Evolutionary conservation across 1,284 basidiomycete genomes (phyloP).

Genomic region (Stereum hirsutum): DNA sequence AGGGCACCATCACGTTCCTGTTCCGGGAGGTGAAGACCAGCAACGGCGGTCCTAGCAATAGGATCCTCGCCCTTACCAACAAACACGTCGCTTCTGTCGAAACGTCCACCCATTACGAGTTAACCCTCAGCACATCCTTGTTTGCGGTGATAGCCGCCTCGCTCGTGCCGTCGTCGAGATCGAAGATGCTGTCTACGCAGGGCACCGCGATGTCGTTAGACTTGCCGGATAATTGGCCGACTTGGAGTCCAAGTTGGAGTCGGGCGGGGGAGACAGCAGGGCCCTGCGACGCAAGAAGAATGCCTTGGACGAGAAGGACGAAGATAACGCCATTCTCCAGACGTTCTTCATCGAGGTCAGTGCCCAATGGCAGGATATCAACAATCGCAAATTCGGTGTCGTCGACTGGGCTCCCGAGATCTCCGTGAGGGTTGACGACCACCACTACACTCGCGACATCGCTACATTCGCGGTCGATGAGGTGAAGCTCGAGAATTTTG

Average conservation of each 20-base stretch:
- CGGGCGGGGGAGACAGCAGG: constrained; percentile 16
- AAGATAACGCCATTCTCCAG: constrained; percentile 15
- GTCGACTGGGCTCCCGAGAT: constrained; percentile 23
- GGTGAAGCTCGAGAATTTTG: constrained; percentile 24
- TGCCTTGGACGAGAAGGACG: constrained; percentile 10
- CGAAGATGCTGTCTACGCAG: background rate
- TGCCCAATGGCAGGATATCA: constrained; percentile 15
- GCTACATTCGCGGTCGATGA: constrained; percentile 19
- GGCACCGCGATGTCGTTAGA: constrained; percentile 11
- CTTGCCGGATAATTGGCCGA: constrained; percentile 11
- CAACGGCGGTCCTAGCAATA: constrained; percentile 15
- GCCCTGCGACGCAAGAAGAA: constrained; percentile 8
- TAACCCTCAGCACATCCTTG: constrained; percentile 22
- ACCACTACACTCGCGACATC: constrained; percentile 20
- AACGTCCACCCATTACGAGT: constrained; percentile 23
- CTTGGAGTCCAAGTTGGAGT: constrained; percentile 10
- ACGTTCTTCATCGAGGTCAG: constrained; percentile 13
- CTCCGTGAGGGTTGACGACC: constrained; percentile 19
- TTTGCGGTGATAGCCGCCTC: constrained; percentile 12
- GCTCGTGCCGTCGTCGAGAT: constrained; percentile 8
- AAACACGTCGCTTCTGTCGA: constrained; percentile 20
- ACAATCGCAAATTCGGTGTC: constrained; percentile 15
- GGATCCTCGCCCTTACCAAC: constrained; percentile 18
- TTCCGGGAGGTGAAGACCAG: constrained; percentile 15
- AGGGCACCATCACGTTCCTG: constrained; percentile 15